phyloP scores from a whole-genome alignment of 2,329 filamentous ascomycete genomes.

The Mariannaea elegans region DNA sequence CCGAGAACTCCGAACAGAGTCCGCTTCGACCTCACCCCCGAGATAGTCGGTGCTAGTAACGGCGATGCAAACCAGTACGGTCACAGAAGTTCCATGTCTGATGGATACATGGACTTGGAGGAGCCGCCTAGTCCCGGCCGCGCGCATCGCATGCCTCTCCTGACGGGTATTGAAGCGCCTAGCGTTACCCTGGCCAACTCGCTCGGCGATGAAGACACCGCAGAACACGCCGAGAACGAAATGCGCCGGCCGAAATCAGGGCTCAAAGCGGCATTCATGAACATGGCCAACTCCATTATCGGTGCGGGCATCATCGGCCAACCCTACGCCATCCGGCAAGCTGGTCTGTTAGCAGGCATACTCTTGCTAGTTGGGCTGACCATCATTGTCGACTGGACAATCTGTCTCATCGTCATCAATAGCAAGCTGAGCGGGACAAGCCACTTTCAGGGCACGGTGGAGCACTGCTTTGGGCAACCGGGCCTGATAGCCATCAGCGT shows the following conservation, averaged over 20 bases:
- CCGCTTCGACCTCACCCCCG: conserved; percentile 71
- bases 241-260: conserved; percentile 80
- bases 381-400: conserved; percentile 94
- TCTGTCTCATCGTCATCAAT: conserved; percentile 95
- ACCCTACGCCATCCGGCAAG: conserved; percentile 95
- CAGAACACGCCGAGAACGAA: conserved; percentile 62
- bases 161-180: conserved; percentile 86
- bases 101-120: conserved; percentile 59
- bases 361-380: conserved; percentile 82
- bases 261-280: conserved; percentile 93
- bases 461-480: conserved; percentile 90
- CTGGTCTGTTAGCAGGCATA: conserved; percentile 83
- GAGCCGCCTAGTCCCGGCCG: conserved; percentile 58
- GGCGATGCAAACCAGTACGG: conserved; percentile 22
- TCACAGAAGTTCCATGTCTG: conserved; percentile 37
- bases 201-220: conserved; percentile 43
- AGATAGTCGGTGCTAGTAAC: conserved; percentile 48
- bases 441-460: conserved; percentile 94
- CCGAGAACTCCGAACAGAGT: conserved; percentile 72
- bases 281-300: conserved; percentile 99
- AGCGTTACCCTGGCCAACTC: conserved; percentile 73
- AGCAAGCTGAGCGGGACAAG: conserved; percentile 94
- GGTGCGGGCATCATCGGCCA: conserved; percentile 81
- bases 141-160: conserved; percentile 71
- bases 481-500: conserved; percentile 88